phyloP scores from a whole-genome alignment of 2,329 filamentous ascomycete species.

The Purpureocillium takamizusanense region DNA sequence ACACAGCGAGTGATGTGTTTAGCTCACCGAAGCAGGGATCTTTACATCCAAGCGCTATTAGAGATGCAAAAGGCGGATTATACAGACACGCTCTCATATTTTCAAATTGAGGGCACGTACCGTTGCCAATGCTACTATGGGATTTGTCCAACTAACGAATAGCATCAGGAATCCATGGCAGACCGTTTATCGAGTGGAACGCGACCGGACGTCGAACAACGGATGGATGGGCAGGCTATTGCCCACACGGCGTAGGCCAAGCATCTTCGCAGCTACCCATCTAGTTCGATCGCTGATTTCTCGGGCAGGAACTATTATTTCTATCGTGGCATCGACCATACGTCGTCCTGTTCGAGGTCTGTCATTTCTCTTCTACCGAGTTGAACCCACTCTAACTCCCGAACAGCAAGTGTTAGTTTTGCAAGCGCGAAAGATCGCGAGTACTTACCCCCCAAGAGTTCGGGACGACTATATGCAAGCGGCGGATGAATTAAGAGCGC shows the following conservation, averaged over 20 bases:
- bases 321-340: slow-evolving; percentile 50
- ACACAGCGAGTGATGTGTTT: too few species aligned
- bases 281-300: background rate
- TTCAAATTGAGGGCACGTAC: slow-evolving; percentile 41
- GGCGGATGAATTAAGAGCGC: slow-evolving; percentile 35
- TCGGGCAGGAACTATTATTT: slow-evolving; percentile 36
- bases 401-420: slow-evolving; percentile 37
- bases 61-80: slow-evolving; percentile 32
- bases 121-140: too few species aligned
- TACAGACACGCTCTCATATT: slow-evolving; percentile 37
- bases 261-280: background rate
- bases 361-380: slow-evolving; percentile 2
- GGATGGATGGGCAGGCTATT: slow-evolving; percentile 30
- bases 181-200: slow-evolving; percentile 33
- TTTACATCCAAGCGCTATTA: slow-evolving; percentile 38
- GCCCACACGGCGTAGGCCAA: slow-evolving; percentile 32
- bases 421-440: slow-evolving; percentile 37
- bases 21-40: slow-evolving; percentile 25
- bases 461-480: slow-evolving; percentile 30
- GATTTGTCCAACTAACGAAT: too few species aligned
- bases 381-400: background rate
- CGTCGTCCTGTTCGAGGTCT: slow-evolving; percentile 43
- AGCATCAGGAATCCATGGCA: slow-evolving; percentile 27
- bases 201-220: slow-evolving; percentile 21
- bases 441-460: slow-evolving; percentile 27